Conservation (phyloP, 2,329 filamentous ascomycete species). For the Colletotrichum abscissum region DNA sequence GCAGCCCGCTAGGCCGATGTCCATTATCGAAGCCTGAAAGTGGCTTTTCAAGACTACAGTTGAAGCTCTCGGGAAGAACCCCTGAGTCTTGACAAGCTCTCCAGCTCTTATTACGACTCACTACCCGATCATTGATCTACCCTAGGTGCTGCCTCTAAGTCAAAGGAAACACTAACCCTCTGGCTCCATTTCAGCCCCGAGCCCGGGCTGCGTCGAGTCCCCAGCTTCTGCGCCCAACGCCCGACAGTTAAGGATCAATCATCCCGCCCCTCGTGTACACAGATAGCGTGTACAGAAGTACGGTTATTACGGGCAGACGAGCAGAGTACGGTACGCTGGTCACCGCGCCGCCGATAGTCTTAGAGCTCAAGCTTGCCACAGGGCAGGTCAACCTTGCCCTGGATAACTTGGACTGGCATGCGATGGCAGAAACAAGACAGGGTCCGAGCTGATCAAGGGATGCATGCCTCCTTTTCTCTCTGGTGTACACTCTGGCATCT, state of each 20-base stretch:
- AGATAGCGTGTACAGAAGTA: neutral
- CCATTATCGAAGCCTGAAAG: neutral
- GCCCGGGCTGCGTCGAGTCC: slow-evolving; percentile 13
- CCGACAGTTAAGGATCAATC: neutral
- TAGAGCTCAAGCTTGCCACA: neutral
- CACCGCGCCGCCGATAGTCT: slow-evolving; percentile 1
- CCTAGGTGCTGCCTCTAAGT: neutral
- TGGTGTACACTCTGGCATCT: neutral
- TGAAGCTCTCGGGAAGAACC: neutral
- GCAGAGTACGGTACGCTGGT: neutral
- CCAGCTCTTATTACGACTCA: too few relatives aligned
- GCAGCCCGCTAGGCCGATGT: neutral
- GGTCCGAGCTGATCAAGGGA: slow-evolving; percentile 13
- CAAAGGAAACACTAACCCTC: neutral
- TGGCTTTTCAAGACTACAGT: neutral
- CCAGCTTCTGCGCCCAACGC: slow-evolving; percentile 15
- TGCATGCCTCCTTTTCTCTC: slow-evolving; percentile 25
- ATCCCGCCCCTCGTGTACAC: neutral
- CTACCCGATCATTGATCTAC: slow-evolving; percentile 1
- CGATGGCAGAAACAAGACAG: slow-evolving; percentile 4
- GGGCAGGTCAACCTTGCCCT: neutral
- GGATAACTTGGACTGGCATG: slow-evolving; percentile 13
- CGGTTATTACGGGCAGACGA: neutral
- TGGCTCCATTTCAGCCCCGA: neutral
- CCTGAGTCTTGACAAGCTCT: neutral